A percentile compares a stretch with the other conserved stretches of the same genome.
Evolutionary conservation across 768 basidiomycete genomes (phyloP).

Genomic region (Mycena chlorophos): DNA sequence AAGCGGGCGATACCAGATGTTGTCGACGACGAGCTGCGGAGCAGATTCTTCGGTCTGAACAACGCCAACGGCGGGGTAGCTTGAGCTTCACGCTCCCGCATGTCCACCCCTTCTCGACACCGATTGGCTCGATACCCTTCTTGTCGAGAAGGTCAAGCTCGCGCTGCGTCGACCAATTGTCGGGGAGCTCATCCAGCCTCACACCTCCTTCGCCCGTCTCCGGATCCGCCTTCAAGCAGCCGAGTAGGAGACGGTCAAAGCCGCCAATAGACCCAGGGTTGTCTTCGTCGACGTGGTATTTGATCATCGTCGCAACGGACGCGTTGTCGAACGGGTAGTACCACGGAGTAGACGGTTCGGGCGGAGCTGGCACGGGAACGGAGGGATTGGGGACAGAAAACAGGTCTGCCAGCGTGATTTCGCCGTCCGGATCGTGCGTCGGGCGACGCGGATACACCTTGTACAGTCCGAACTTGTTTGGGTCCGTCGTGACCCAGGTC

Average conservation of each 20-base stretch:
- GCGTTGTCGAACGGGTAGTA: background rate
- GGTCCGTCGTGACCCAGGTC: background rate
- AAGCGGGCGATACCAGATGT: background rate
- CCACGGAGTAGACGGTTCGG: background rate
- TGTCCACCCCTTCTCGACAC: background rate
- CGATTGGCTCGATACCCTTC: background rate
- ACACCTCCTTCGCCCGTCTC: background rate
- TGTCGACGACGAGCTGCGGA: background rate
- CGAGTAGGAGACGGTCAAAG: background rate
- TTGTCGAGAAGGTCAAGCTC: background rate
- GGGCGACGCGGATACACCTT: conserved; percentile 6
- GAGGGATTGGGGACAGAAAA: background rate
- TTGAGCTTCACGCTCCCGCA: background rate
- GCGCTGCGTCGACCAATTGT: background rate
- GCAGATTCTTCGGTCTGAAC: background rate
- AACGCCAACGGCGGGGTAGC: too few relatives aligned
- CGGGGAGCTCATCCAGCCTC: background rate
- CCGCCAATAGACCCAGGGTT: background rate
- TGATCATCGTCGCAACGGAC: background rate
- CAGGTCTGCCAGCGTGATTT: background rate
- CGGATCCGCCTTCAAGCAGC: background rate
- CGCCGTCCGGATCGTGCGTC: conserved; percentile 2
- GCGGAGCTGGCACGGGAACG: too few relatives aligned
- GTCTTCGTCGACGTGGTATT: background rate
- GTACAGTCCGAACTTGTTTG: background rate